Conservation (phyloP, 169 alveolate species). For the Babesia divergens region DNA sequence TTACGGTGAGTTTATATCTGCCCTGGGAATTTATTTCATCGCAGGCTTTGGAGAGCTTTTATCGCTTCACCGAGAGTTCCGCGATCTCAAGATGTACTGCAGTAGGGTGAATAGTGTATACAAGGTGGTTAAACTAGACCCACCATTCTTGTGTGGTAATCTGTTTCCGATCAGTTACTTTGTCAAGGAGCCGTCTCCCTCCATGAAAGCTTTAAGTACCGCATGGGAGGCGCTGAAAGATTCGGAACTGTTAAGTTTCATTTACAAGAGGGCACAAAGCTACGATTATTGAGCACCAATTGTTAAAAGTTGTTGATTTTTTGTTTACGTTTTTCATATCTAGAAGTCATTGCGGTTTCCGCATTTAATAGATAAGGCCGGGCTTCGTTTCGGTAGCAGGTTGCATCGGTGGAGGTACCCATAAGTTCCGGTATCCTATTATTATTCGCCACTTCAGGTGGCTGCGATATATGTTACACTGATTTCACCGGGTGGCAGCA, state of each 20-base stretch:
- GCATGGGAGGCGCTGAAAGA: not conserved
- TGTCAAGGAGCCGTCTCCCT: not conserved
- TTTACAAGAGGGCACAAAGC: no score
- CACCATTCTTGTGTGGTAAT: conserved; percentile 60
- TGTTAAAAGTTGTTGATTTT: no score
- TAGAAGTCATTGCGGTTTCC: no score
- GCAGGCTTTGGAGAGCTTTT: conserved; percentile 37
- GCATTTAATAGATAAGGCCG: no score
- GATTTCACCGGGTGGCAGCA: no score
- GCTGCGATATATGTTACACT: no score
- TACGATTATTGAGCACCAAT: no score
- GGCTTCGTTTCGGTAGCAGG: no score
- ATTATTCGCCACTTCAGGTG: no score
- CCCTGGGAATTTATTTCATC: not conserved
- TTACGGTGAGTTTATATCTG: conserved; percentile 24
- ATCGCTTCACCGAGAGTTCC: conserved; percentile 40
- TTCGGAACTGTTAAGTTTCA: not conserved
- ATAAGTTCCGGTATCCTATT: no score
- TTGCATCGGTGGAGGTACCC: no score
- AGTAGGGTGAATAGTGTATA: conserved; percentile 12
- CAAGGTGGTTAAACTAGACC: conserved; percentile 33
- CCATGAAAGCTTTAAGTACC: not conserved
- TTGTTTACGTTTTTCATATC: no score
- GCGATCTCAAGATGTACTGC: conserved; percentile 51
- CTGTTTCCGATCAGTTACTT: conserved; percentile 26